Evolutionary conservation across 2,329 filamentous ascomycete genomes (phyloP), one percentile per base, ranked within the genome.

Genomic region (Ophiocordyceps robertsii): DNA sequence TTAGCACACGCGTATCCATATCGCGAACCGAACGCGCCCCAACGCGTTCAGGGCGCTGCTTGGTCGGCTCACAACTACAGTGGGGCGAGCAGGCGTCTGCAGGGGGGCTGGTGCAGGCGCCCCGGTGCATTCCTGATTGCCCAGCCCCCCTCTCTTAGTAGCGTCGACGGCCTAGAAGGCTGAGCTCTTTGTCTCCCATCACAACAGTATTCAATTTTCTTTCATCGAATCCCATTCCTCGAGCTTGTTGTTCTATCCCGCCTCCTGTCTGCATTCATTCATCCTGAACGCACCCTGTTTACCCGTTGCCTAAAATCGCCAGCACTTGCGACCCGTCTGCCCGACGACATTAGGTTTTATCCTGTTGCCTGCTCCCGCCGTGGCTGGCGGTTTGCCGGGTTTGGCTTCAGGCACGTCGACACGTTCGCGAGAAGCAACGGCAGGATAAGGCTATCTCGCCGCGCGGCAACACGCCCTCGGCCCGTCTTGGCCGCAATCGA

Each of bases 31-130:
- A 5, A 36, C 33, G 37, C 37, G 37, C 17, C 17, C 21, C 33
- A 21, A 17, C 36, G 17, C 36, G 42, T n/a, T 14, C 37, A 17
- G 14, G n/a, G 14, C 9, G 43, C 38, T 49, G 39, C 48, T 49
- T 46, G 44, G 44, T 21, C 17, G 29, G 6, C 13, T 54, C 9
- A 36, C 16, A 16, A 14, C 8, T 36, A 17, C 6, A 36, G 33
- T 36, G 33, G 33, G 16, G 16, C 33, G n/a, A n/a, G 33, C 33
- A 36, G 53, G 54, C 38, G 39, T 44, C 37, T 30, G 41, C 38
- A 40, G 50, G 48, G 19, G 47, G 52, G 51, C 43, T 50, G 50
- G 51, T 47, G 43, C 43, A 35, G 43, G 40, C 19, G 42, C 42
- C 40, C 45, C 16, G 29, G 39, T 39, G 40, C 43, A 48, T 45